Percentiles rank a stretch among this genome's conserved stretches.
These are phyloP conservation scores for Draba incana DNA, from an alignment of 345 rosid genomes.

Conservation along the genomic window DNA sequence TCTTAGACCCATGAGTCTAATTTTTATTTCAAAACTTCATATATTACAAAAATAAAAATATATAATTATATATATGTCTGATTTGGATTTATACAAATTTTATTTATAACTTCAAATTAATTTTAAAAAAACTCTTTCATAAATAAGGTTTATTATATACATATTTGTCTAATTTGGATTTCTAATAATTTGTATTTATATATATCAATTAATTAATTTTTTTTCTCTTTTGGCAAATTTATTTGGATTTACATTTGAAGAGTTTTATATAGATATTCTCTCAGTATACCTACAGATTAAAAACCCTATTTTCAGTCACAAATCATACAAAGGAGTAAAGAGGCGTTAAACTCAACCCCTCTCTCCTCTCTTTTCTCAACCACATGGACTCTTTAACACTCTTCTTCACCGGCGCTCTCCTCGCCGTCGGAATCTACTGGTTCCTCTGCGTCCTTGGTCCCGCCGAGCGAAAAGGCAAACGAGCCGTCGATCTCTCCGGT, in stretches of 20 bases:
- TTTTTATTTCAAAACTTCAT: too few relatives aligned
- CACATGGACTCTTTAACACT: conserved; percentile 62
- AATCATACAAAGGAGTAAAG: conserved; percentile 4
- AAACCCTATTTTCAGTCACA: background rate
- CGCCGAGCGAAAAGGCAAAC: conserved; percentile 82
- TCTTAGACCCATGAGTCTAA: background rate
- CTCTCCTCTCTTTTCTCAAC: conserved; percentile 3
- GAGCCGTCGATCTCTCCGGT: conserved; percentile 79
- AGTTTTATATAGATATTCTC: background rate
- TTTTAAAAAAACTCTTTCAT: background rate
- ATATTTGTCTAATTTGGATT: background rate
- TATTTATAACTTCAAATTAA: too few relatives aligned
- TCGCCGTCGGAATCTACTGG: conserved; percentile 87
- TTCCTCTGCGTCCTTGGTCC: conserved; percentile 87
- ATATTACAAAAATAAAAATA: too few relatives aligned
- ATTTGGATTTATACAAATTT: too few relatives aligned
- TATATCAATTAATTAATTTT: background rate
- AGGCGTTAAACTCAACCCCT: conserved; percentile 9
- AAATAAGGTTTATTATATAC: too few relatives aligned
- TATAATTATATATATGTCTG: too few relatives aligned
- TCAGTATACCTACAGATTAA: background rate
- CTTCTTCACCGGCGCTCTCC: conserved; percentile 70
- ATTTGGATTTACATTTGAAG: background rate
- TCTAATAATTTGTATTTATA: too few relatives aligned
- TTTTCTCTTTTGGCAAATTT: background rate